These are phyloP conservation scores for Hysterangium stoloniferum DNA, from an alignment of 768 basidiomycete species.

Conservation along the genomic window DNA sequence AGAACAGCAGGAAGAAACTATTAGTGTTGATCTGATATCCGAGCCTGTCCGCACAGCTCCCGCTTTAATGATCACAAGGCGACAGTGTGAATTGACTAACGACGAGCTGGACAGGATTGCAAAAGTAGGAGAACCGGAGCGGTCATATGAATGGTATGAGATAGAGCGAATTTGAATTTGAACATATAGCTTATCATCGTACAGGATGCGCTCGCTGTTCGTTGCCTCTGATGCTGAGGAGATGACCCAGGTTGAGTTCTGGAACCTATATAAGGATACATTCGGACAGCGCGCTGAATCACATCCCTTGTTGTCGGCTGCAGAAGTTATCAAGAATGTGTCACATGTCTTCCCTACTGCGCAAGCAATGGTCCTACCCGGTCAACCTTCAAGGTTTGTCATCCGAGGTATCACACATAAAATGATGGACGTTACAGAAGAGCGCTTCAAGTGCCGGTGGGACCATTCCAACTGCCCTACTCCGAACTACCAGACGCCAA, in stretches of 20 bases:
- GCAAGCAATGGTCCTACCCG: conserved; percentile 77
- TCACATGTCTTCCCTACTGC: conserved; percentile 79
- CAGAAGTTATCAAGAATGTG: conserved; percentile 93
- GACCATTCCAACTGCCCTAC: conserved; percentile 48
- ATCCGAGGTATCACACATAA: conserved; percentile 78
- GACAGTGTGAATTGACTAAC: conserved; percentile 58
- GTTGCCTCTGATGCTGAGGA: conserved; percentile 67
- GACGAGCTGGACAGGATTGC: conserved; percentile 61
- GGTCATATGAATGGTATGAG: conserved; percentile 75
- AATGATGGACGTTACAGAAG: conserved; percentile 46
- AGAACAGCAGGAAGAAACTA: conserved; percentile 66
- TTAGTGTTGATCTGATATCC: conserved; percentile 50
- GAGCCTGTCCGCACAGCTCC: conserved; percentile 52
- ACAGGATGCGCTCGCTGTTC: conserved; percentile 91
- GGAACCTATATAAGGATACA: conserved; percentile 85
- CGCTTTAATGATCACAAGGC: conserved; percentile 34
- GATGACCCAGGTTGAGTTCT: conserved; percentile 90
- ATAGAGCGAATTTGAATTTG: neutral
- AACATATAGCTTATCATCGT: neutral
- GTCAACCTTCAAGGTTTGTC: conserved; percentile 69
- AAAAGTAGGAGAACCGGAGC: conserved; percentile 58
- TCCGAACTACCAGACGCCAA: conserved; percentile 40
- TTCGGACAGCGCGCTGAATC: conserved; percentile 57
- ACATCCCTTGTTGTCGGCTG: conserved; percentile 65
- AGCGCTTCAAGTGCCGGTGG: conserved; percentile 77